Base-by-base conservation (phyloP, 345 rosid genomes). In the Ricinus communis region DNA sequence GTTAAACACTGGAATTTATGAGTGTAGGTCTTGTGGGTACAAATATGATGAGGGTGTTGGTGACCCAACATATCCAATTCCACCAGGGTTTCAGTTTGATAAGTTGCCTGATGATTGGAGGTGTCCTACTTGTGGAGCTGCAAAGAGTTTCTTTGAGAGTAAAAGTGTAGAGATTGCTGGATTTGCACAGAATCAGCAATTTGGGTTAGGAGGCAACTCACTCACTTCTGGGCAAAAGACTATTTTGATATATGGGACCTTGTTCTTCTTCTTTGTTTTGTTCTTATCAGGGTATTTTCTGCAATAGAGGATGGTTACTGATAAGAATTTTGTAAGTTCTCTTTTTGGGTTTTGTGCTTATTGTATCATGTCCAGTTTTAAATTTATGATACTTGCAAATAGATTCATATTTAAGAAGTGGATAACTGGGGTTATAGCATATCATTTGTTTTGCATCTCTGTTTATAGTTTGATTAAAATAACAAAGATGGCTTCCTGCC, bases 141-240 rank as follows among this genome's bases (percentile, higher is more conserved):
- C 96, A 5, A 70, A 89, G 87, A 87, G 82, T 66, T 92, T 90
- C 80, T 92, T 95, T 47, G 86, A 81, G 83, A 92, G 97, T 62
- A 90, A 90, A 84, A 87, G 96, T 75, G 96, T 95, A 59, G 99
- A 95, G 82, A 92, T 95, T 73, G 97, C 99, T 13, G 99, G 97
- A 28, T 95, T 95, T 77, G 99, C 97, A 8, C 86, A 92, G 92
- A 95, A 95, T 69, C 99, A 90, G 73, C 97, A 90, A 63, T 90
- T 66, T 74, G 99, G 99, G 0, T 55, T 90, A 19, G 99, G 97
- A 66, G 97, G 90, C 16, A 95, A 95, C 75, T 16, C 97, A 19
- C 91, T 95, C 28, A 95, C 99, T 69, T 86, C 96, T 68, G 97
- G 96, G 5, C 97, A 92, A 76, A 95, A 92, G 74, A 83, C 97